phyloP scores from a whole-genome alignment of 1,139 yeast species.

The Candida frijolesensis region DNA sequence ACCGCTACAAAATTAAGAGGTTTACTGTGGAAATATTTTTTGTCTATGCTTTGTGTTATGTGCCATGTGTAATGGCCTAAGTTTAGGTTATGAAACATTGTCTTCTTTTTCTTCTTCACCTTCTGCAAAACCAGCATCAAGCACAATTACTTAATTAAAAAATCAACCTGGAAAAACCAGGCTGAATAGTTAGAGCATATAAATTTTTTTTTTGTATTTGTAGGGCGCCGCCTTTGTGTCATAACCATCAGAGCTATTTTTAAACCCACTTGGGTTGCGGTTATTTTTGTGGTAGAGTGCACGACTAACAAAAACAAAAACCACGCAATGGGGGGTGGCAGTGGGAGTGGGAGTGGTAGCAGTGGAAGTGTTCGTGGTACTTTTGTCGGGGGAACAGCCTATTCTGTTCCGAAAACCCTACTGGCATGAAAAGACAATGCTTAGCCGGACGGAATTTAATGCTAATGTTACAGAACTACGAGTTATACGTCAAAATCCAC shows the following conservation, averaged over 20 bases:
- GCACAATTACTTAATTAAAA: background rate
- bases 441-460: too few relatives aligned
- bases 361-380: background rate
- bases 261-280: background rate
- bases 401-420: too few relatives aligned
- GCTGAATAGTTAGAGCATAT: background rate
- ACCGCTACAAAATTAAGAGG: background rate
- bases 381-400: background rate
- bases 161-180: background rate
- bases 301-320: background rate
- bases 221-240: background rate
- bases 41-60: background rate
- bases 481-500: background rate
- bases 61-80: too few relatives aligned
- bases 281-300: background rate
- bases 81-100: background rate
- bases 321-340: too few relatives aligned
- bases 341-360: too few relatives aligned
- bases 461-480: background rate
- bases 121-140: constrained; percentile 3
- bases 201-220: background rate
- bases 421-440: too few relatives aligned
- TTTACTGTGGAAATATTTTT: background rate
- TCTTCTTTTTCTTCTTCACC: background rate
- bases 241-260: background rate